phyloP scores from a whole-genome alignment of 208 protist genomes.

The Acanthamoeba castellanii region DNA sequence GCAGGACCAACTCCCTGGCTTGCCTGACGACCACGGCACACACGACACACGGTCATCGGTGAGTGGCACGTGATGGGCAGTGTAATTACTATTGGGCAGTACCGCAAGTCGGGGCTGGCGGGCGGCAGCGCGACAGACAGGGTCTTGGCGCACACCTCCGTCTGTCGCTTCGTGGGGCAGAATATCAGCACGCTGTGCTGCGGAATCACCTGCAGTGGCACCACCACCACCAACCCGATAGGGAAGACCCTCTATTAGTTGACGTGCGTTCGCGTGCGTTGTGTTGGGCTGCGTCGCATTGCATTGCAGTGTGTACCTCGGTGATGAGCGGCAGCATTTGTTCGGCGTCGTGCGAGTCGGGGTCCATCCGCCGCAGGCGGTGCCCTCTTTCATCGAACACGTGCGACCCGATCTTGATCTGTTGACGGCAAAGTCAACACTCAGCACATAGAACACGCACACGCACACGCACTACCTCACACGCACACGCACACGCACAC shows the following conservation, averaged over 20 bases:
- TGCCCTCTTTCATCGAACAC: background rate
- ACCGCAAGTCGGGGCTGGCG: background rate
- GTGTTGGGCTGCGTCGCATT: background rate
- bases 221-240: too few relatives aligned
- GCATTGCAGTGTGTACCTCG: background rate
- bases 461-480: too few relatives aligned
- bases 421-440: too few relatives aligned
- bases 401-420: constrained; percentile 3
- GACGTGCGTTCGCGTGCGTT: background rate
- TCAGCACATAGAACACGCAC: too few relatives aligned
- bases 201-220: background rate
- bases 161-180: constrained; percentile 25
- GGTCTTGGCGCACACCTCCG: background rate
- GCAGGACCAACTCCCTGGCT: background rate
- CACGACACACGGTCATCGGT: background rate
- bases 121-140: background rate
- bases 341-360: background rate
- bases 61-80: background rate
- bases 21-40: background rate
- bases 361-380: background rate
- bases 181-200: constrained; percentile 19
- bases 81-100: background rate
- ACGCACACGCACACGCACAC: too few relatives aligned
- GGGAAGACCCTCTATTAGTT: too few relatives aligned
- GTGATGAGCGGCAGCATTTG: background rate